These are phyloP conservation scores for Phanerodontia chrysosporium DNA, from an alignment of 768 basidiomycete species.

Conservation along the genomic window DNA sequence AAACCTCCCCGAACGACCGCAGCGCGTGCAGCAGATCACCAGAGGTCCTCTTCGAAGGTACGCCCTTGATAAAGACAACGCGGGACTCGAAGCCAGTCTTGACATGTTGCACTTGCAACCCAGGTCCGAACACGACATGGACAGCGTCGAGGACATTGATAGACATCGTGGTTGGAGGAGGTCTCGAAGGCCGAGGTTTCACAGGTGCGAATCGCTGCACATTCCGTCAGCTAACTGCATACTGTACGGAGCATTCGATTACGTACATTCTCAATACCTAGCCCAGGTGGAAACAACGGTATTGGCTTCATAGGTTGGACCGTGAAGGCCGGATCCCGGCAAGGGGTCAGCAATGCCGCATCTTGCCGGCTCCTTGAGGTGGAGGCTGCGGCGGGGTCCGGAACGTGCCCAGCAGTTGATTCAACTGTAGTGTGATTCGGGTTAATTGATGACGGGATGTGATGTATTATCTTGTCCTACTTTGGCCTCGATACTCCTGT, in stretches of 20 bases:
- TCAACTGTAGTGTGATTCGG: too few species aligned
- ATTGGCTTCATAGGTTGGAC: background rate
- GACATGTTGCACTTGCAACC: slow-evolving; percentile 55
- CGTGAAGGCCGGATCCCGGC: background rate
- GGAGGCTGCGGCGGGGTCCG: background rate
- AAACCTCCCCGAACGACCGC: slow-evolving; percentile 42
- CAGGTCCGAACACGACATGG: slow-evolving; percentile 51
- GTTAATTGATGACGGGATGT: too few species aligned
- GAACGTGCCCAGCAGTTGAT: background rate
- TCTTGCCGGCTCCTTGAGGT: too few species aligned
- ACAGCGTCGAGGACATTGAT: slow-evolving; percentile 50
- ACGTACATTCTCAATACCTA: slow-evolving; percentile 19
- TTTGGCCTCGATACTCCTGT: background rate
- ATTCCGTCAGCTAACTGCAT: too few species aligned
- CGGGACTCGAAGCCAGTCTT: slow-evolving; percentile 68
- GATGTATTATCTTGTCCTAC: too few species aligned
- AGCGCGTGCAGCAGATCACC: slow-evolving; percentile 37
- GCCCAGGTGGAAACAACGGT: slow-evolving; percentile 20
- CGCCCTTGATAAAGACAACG: slow-evolving; percentile 50
- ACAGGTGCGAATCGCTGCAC: background rate
- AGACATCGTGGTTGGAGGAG: slow-evolving; percentile 6
- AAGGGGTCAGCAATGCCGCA: too few species aligned
- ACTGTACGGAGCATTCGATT: background rate
- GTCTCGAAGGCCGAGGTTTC: background rate
- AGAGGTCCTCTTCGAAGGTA: slow-evolving; percentile 36